Evolutionary conservation across 2,329 filamentous ascomycete genomes (phyloP), one percentile per base, ranked within the genome.

Genomic region (Verticillium nonalfalfae): DNA sequence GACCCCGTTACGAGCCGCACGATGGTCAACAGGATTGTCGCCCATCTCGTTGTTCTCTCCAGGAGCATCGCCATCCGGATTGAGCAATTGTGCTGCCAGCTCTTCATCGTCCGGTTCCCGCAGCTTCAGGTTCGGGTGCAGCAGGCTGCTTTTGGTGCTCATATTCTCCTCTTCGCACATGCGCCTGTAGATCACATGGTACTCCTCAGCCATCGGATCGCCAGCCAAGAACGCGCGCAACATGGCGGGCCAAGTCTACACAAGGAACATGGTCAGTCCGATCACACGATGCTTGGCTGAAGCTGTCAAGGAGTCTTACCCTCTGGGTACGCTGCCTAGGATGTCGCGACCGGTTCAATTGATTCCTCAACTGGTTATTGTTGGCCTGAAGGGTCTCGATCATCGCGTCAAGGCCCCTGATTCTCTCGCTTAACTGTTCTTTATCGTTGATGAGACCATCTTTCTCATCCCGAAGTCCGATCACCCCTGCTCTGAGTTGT

Each of bases 81-180:
- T 35, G 14, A 58, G n/a, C n/a, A 36, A 3, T 36, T 64, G 59
- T 11, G 15, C 10, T 10, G 11, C 34, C 7, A 26, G 14, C 18
- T 59, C 57, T 4, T 9, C 15, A 2, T 31, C 1, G 9, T 3
- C 26, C 9, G 31, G 33, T 13, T 31, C 15, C 7, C 67, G 62
- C 1, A 74, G 56, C 4, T 26, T 60, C 7, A 76, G 64, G 26
- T 72, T 65, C 0, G 74, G 74, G 58, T 76, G 75, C 7, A 67
- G 62, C 7, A 64, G 56, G 0, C 35, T 31, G 4, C 61, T 2
- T 0, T 9, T 61, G 52, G 56, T 55, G 2, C 67, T 70, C 68
- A 72, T 75, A 50, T 71, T 76, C 35, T 74, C 73, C 61, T 77
- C 74, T n/a, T 63, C 67, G 61, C 71, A 76, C 54, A 68, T 66